A percentile compares a stretch with the other conserved stretches of the same genome.
These are phyloP conservation scores for Leishmania aethiopica DNA, from an alignment of 208 protist species.

Conservation along the genomic window DNA sequence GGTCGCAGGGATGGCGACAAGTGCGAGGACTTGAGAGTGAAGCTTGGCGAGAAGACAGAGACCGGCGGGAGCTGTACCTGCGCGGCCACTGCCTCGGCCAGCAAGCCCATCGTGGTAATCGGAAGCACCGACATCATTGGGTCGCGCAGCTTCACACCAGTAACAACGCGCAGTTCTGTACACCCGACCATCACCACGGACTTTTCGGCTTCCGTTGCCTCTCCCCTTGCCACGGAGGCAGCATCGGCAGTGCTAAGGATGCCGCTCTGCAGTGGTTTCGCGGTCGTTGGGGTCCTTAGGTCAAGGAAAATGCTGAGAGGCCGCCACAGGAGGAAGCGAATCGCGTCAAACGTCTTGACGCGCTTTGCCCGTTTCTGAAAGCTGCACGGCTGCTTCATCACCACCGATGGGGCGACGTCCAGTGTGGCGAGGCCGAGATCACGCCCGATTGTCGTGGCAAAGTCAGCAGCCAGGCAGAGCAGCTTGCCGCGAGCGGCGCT, in stretches of 20 bases:
- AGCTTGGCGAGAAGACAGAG: background rate
- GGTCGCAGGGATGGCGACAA: background rate
- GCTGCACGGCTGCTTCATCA: slow-evolving; percentile 34
- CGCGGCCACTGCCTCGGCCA: slow-evolving; percentile 28
- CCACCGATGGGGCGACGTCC: slow-evolving; percentile 24
- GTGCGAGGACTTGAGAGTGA: background rate
- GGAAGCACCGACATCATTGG: slow-evolving; percentile 20
- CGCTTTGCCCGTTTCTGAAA: slow-evolving; percentile 36
- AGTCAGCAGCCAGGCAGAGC: slow-evolving; percentile 20
- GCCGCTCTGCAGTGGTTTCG: background rate
- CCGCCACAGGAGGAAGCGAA: slow-evolving; percentile 28
- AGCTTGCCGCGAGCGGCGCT: slow-evolving; percentile 30
- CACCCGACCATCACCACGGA: slow-evolving; percentile 2
- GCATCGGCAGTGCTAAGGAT: background rate
- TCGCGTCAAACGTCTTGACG: slow-evolving; percentile 13
- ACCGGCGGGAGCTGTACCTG: slow-evolving; percentile 9
- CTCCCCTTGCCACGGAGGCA: background rate
- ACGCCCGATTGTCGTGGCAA: slow-evolving; percentile 36
- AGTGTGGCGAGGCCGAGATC: slow-evolving; percentile 38
- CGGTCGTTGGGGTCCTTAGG: background rate
- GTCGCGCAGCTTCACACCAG: slow-evolving; percentile 15
- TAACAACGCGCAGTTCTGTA: slow-evolving; percentile 9
- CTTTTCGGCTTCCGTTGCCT: background rate
- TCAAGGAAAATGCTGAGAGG: slow-evolving; percentile 13
- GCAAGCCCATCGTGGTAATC: slow-evolving; percentile 19